phyloP scores from a whole-genome alignment of 257 asterid genomes.

The Haberlea rhodopensis region DNA sequence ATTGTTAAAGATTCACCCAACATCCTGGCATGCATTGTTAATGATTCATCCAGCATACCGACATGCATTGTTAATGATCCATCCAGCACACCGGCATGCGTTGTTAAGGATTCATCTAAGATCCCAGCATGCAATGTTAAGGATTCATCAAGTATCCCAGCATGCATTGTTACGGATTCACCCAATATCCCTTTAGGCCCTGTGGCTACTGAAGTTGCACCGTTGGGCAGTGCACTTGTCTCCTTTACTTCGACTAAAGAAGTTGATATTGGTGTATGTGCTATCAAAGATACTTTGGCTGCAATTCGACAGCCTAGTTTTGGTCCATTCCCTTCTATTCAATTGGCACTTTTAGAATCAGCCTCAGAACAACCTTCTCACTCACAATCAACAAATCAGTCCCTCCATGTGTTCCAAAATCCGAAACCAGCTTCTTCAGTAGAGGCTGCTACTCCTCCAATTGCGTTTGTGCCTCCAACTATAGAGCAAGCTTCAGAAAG shows the following conservation, averaged over 20 bases:
- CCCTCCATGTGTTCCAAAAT: slow-evolving; percentile 35
- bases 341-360: slow-evolving; percentile 9
- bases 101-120: too few species aligned
- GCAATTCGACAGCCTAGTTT: slow-evolving; percentile 7
- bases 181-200: neutral
- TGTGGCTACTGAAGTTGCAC: slow-evolving; percentile 10
- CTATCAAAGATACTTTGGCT: slow-evolving; percentile 1
- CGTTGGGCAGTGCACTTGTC: slow-evolving; percentile 4
- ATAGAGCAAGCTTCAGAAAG: slow-evolving; percentile 18
- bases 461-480: slow-evolving; percentile 42
- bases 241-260: slow-evolving; percentile 32
- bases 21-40: neutral
- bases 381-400: slow-evolving; percentile 20
- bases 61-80: neutral
- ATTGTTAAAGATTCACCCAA: too few species aligned
- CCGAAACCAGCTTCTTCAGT: slow-evolving; percentile 27
- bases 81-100: too few species aligned
- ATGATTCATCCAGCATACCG: neutral
- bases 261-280: slow-evolving; percentile 17
- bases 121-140: too few species aligned
- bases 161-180: neutral
- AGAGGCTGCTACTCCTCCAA: slow-evolving; percentile 23
- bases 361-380: slow-evolving; percentile 17
- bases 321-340: slow-evolving; percentile 2
- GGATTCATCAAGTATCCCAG: too few species aligned